Evolutionary conservation across 177 flowering plant genomes (phyloP).

Genomic region (Vitis hybrid): DNA sequence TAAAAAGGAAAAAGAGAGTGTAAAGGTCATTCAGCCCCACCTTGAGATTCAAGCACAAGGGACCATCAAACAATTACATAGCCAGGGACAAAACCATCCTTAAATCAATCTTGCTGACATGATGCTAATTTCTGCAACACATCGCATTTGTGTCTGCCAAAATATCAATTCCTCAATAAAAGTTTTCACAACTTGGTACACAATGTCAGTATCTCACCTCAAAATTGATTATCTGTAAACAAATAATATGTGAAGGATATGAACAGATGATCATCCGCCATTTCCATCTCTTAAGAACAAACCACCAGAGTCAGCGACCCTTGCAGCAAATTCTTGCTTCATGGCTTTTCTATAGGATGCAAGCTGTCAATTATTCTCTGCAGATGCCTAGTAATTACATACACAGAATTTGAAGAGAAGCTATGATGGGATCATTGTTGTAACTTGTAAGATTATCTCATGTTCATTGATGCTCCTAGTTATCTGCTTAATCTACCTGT

Average conservation of each 20-base stretch:
- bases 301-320: not conserved
- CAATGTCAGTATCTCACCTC: slow-evolving; percentile 1
- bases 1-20: not conserved
- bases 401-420: slow-evolving; percentile 1
- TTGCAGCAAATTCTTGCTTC: not conserved
- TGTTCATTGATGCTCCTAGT: not conserved
- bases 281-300: not conserved
- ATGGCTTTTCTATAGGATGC: not conserved
- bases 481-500: slow-evolving; percentile 35
- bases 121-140: not conserved
- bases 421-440: not conserved
- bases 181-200: not conserved
- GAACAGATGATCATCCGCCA: not conserved
- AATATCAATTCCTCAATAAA: not conserved
- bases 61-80: not conserved
- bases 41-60: not conserved
- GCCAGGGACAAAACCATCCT: not conserved
- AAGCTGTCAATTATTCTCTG: slow-evolving; percentile 1
- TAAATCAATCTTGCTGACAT: slow-evolving; percentile 5
- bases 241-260: not conserved
- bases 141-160: slow-evolving; percentile 1
- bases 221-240: not conserved
- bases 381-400: not conserved
- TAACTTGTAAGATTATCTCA: slow-evolving; percentile 5
- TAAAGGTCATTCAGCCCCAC: slow-evolving; percentile 1